Evolutionary conservation across 1,284 basidiomycete species (phyloP), one percentile per base, ranked within the genome.

Genomic region (Irpex sp.): DNA sequence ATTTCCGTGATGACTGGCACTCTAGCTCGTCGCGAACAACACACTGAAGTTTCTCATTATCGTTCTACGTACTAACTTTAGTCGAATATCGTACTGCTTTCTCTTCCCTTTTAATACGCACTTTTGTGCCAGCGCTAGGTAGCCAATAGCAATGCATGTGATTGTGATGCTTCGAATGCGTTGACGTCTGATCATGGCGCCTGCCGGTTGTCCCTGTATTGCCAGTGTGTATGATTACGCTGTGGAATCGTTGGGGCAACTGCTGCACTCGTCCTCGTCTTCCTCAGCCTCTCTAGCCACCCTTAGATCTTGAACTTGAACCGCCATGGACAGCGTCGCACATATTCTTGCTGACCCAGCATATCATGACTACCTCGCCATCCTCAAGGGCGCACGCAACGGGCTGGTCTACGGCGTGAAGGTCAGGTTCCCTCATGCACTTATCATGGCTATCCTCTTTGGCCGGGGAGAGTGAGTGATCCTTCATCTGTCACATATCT

Each of bases 361-460:
- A 9, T 92, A 92, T 72, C 96, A 97, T 75, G 95, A 97, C 72
- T 86, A 92, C 67, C 84, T 99, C 55, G 89, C 93, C 21, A 89
- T 99, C 70, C 76, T 98, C 72, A 99, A 99, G 77, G 97, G 95
- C 54, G 94, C 94, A 36, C 86, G 97, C 36, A 98, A 98, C 77
- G 97, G 97, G 8, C 83, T 97, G 63, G 94, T 98, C 5, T 93
- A 93, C 68, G 90, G 90, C 57, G 90, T 92, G 71, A 98, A 98
- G 82, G 93, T 98, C 69, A 83, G 94, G 54, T 97, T 97, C 73
- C 97, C 97, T n/a, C 97, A 99, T 83, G 97, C 97, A 1, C 81
- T 99, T 31, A 91, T 99, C 62, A 99, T 99, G 97, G 92, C 95
- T n/a, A 86, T 98, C 65, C 81, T 99, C 33, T 99, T 99, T 72